Conservation (phyloP, 176 grass and related monocot genomes). For the Phragmites australis region DNA sequence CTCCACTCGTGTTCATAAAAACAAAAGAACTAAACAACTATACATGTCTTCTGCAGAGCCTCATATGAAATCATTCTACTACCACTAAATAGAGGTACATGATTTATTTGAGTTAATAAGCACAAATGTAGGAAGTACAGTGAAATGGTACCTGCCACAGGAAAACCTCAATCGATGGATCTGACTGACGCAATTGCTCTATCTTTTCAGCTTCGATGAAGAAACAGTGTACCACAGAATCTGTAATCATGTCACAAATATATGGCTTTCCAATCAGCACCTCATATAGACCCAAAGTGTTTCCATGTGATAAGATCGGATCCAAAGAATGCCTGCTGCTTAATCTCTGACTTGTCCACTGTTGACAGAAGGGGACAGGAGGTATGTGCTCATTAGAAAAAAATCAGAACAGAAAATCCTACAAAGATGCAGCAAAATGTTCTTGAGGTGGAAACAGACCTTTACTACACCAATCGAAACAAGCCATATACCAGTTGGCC, state of each 20-base stretch:
- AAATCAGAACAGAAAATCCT: not conserved
- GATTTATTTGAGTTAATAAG: not conserved
- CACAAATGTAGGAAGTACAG: not conserved
- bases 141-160: slow-evolving; percentile 77
- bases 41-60: too few relatives aligned
- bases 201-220: slow-evolving; percentile 91
- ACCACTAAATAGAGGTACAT: not conserved
- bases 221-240: slow-evolving; percentile 90
- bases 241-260: slow-evolving; percentile 82
- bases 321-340: slow-evolving; percentile 72
- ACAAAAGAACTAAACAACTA: too few relatives aligned
- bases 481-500: slow-evolving; percentile 76
- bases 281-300: slow-evolving; percentile 86
- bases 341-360: slow-evolving; percentile 81
- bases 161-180: slow-evolving; percentile 70
- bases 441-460: slow-evolving; percentile 41
- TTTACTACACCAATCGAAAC: slow-evolving; percentile 81
- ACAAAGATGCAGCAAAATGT: slow-evolving; percentile 8
- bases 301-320: slow-evolving; percentile 89
- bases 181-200: slow-evolving; percentile 56
- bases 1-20: too few relatives aligned
- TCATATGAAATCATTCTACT: too few relatives aligned
- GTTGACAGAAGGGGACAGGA: not conserved
- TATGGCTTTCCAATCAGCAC: slow-evolving; percentile 82
- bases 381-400: slow-evolving; percentile 25